phyloP scores from a whole-genome alignment of 225 moss, liverwort and hornwort species.

The Climacium dendroides region DNA sequence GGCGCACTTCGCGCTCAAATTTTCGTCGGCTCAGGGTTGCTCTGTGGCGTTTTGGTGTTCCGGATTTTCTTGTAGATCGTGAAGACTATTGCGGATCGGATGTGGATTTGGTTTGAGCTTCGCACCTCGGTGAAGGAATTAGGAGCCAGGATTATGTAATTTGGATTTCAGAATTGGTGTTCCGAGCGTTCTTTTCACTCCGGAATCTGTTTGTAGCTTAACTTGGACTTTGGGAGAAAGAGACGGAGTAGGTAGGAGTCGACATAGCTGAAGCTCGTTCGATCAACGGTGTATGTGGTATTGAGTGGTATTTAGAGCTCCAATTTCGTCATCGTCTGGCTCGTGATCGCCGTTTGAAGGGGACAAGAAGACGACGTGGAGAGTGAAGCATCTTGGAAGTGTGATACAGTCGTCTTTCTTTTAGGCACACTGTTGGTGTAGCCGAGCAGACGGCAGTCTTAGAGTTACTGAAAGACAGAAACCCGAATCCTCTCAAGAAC shows the following conservation, averaged over 20 bases:
- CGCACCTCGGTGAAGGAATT: not conserved
- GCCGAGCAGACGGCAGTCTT: not conserved
- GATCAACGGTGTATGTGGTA: not conserved
- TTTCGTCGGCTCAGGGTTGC: slow-evolving; percentile 8
- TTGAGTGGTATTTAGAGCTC: not conserved
- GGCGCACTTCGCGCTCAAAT: slow-evolving; percentile 16
- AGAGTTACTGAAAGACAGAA: not conserved
- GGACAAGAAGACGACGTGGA: not conserved
- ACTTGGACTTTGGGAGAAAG: not conserved
- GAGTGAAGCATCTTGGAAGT: not conserved
- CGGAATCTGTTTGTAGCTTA: not conserved
- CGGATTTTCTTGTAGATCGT: slow-evolving; percentile 27
- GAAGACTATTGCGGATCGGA: slow-evolving; percentile 3
- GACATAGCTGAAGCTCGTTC: not conserved
- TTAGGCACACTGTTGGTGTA: not conserved
- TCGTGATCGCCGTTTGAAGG: not conserved
- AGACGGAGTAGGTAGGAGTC: not conserved
- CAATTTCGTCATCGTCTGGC: not conserved
- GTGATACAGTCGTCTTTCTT: not conserved
- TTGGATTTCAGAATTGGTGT: slow-evolving; percentile 9
- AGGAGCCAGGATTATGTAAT: not conserved
- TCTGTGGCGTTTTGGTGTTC: slow-evolving; percentile 16
- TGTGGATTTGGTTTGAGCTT: not conserved
- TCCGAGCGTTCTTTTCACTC: not conserved
- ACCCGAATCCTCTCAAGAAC: not conserved